phyloP scores from a whole-genome alignment of 345 rosid genomes.

The Gossypium herbaceum region DNA sequence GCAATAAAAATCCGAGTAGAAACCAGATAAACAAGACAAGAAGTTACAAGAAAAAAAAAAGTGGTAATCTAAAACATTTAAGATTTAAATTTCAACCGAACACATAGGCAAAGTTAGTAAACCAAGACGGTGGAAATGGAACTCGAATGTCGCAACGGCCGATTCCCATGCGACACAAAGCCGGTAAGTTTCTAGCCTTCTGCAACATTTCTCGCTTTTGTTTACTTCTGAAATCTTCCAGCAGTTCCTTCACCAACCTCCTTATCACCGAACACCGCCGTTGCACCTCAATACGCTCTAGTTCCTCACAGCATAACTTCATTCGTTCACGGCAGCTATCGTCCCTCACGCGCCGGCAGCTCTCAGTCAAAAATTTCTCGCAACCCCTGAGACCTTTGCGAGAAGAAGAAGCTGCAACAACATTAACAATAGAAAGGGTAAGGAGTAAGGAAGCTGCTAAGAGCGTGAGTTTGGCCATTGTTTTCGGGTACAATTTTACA shows the following conservation, averaged over 20 bases:
- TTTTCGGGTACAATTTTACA: neutral
- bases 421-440: neutral
- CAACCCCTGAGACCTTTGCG: neutral
- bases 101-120: neutral
- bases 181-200: conserved; percentile 9
- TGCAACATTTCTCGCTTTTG: neutral
- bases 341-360: neutral
- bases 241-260: neutral
- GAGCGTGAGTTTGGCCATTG: neutral
- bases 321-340: neutral
- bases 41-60: neutral
- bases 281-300: neutral
- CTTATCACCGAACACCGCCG: neutral
- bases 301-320: neutral
- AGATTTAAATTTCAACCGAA: neutral
- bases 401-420: neutral
- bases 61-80: neutral
- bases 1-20: neutral
- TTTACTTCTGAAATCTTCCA: neutral
- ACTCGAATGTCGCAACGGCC: conserved; percentile 2
- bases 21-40: neutral
- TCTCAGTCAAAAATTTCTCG: neutral
- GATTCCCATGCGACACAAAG: conserved; percentile 11
- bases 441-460: neutral
- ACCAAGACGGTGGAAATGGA: neutral